Evolutionary conservation across 352 stramenopile genomes (phyloP).

Genomic region (Phytophthora uliginosa): DNA sequence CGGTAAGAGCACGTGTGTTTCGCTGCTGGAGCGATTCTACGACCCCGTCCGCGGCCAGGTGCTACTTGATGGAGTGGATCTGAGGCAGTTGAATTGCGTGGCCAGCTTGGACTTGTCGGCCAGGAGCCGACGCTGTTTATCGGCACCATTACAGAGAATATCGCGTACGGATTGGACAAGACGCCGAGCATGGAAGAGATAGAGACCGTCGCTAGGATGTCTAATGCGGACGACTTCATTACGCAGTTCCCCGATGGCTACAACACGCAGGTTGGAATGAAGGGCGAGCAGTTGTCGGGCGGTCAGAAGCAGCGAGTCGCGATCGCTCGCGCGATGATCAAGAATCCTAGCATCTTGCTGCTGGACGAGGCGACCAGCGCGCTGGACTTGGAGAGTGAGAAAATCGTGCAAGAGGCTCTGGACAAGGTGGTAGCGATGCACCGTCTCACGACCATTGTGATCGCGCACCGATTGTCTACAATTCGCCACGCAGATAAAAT

Average conservation of each 20-base stretch:
- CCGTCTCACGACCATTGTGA: slow-evolving; percentile 82
- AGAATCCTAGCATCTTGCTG: slow-evolving; percentile 50
- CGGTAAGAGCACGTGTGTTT: neutral
- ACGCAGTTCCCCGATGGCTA: slow-evolving; percentile 48
- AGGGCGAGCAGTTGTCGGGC: slow-evolving; percentile 31
- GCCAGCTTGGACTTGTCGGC: slow-evolving; percentile 38
- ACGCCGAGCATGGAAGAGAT: slow-evolving; percentile 74
- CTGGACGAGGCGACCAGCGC: slow-evolving; percentile 51
- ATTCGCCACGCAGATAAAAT: slow-evolving; percentile 29
- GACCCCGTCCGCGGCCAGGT: slow-evolving; percentile 43
- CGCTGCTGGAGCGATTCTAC: slow-evolving; percentile 36
- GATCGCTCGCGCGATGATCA: slow-evolving; percentile 51
- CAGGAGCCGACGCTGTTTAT: slow-evolving; percentile 4
- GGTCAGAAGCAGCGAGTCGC: slow-evolving; percentile 61
- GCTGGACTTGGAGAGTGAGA: slow-evolving; percentile 86
- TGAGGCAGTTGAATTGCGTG: slow-evolving; percentile 45
- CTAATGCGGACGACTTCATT: slow-evolving; percentile 54
- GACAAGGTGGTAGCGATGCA: slow-evolving; percentile 39
- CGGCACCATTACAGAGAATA: neutral
- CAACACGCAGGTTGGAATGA: slow-evolving; percentile 43
- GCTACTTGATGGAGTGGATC: slow-evolving; percentile 46
- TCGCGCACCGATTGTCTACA: slow-evolving; percentile 89
- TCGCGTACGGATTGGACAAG: slow-evolving; percentile 55
- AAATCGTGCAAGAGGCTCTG: slow-evolving; percentile 43
- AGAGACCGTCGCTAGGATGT: slow-evolving; percentile 58